These are phyloP conservation scores for Penicillium sp. DNA, from an alignment of 2,329 filamentous ascomycete species.

Conservation along the genomic window DNA sequence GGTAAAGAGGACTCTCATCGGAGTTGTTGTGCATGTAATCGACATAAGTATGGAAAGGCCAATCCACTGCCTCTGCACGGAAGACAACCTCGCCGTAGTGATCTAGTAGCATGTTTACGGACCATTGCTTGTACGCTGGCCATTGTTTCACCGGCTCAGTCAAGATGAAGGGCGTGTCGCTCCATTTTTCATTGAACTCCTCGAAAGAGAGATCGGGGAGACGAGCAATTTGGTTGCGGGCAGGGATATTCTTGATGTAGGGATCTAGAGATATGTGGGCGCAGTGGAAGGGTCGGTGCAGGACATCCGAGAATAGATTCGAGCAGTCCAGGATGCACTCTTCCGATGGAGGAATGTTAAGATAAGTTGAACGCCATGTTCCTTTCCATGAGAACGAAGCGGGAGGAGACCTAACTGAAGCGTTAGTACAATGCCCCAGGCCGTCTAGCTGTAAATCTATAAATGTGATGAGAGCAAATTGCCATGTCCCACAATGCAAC, in stretches of 20 bases:
- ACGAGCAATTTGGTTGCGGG: slow-evolving; percentile 61
- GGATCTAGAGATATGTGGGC: slow-evolving; percentile 61
- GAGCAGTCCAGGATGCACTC: slow-evolving; percentile 60
- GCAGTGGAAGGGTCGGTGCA: slow-evolving; percentile 85
- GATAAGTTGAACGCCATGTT: slow-evolving; percentile 72
- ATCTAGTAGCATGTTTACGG: slow-evolving; percentile 53
- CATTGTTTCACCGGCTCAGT: slow-evolving; percentile 72
- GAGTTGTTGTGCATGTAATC: slow-evolving; percentile 69
- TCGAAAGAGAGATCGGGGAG: slow-evolving; percentile 59
- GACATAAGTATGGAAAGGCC: slow-evolving; percentile 69
- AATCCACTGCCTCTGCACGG: slow-evolving; percentile 86
- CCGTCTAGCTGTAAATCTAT: too few species aligned
- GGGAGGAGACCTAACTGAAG: too few species aligned
- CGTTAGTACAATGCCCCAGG: too few species aligned
- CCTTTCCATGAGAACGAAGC: slow-evolving; percentile 70
- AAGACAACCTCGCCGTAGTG: slow-evolving; percentile 62
- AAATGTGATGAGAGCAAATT: too few species aligned
- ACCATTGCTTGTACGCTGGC: slow-evolving; percentile 70
- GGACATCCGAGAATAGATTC: slow-evolving; percentile 76
- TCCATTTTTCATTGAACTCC: slow-evolving; percentile 69
- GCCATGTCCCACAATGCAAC: too few species aligned
- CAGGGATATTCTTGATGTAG: slow-evolving; percentile 63
- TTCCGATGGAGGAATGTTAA: slow-evolving; percentile 49
- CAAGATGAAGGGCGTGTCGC: slow-evolving; percentile 73
- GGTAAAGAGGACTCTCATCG: slow-evolving; percentile 84